These are phyloP conservation scores for Lactarius deliciosus DNA, from an alignment of 768 basidiomycete genomes.

Conservation along the genomic window DNA sequence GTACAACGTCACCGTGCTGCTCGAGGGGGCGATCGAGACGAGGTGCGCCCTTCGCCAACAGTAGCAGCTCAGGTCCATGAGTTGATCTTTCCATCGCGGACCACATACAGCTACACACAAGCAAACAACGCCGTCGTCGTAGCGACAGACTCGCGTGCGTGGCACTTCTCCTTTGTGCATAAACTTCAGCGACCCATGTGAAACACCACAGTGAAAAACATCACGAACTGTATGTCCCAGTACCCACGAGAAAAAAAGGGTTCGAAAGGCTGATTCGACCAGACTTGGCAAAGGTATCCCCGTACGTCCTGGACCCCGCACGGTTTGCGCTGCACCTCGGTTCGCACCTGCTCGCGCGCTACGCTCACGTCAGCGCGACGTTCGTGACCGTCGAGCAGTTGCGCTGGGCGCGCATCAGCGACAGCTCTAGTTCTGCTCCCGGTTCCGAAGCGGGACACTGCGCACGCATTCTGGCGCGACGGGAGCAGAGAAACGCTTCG, in stretches of 20 bases:
- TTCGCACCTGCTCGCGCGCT: slow-evolving; percentile 77
- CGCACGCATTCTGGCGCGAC: slow-evolving; percentile 83
- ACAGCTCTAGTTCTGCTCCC: slow-evolving; percentile 33
- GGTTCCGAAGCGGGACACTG: slow-evolving; percentile 52
- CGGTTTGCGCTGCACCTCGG: slow-evolving; percentile 87
- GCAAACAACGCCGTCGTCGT: slow-evolving; percentile 89
- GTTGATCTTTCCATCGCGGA: background rate
- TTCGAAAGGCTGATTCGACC: background rate
- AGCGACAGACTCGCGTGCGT: slow-evolving; percentile 74
- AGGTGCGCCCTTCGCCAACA: slow-evolving; percentile 46
- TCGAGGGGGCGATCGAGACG: slow-evolving; percentile 81
- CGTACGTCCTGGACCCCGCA: slow-evolving; percentile 80
- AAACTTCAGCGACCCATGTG: background rate
- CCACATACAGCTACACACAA: slow-evolving; percentile 64
- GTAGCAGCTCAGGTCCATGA: background rate
- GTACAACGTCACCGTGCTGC: slow-evolving; percentile 74
- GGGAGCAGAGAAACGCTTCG: slow-evolving; percentile 85
- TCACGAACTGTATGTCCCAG: slow-evolving; percentile 37
- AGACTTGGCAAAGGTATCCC: slow-evolving; percentile 89
- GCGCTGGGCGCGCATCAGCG: slow-evolving; percentile 77
- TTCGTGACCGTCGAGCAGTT: slow-evolving; percentile 74
- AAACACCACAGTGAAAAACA: slow-evolving; percentile 40
- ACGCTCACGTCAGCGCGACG: slow-evolving; percentile 70
- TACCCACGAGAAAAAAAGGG: background rate
- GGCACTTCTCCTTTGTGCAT: background rate